Evolutionary conservation across 495 filamentous ascomycete genomes (phyloP).

Genomic region (Margaritispora aquatica): DNA sequence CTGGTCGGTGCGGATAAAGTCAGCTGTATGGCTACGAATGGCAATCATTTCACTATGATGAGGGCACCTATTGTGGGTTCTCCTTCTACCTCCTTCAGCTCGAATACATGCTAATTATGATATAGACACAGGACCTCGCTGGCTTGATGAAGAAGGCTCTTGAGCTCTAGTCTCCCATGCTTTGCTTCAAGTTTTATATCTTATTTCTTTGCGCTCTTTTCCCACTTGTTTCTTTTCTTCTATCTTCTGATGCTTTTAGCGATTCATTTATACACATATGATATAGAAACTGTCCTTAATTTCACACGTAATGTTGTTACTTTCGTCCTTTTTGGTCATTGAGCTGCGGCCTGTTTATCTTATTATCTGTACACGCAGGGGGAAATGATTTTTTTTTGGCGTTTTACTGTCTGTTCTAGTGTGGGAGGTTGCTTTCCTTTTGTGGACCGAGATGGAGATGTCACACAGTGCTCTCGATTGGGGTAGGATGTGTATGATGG

Average conservation of each 20-base stretch:
- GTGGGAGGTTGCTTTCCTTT: too few relatives aligned
- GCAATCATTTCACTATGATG: conserved; percentile 73
- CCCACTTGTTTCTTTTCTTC: neutral
- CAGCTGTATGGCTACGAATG: conserved; percentile 51
- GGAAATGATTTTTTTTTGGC: too few relatives aligned
- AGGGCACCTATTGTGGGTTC: conserved; percentile 46
- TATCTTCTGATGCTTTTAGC: neutral
- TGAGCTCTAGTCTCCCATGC: neutral
- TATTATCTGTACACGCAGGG: too few relatives aligned
- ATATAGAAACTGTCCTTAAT: neutral
- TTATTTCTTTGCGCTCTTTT: neutral
- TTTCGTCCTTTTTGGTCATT: neutral
- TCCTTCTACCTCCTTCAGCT: neutral
- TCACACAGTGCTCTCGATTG: too few relatives aligned
- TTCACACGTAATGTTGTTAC: too few relatives aligned
- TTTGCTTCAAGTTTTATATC: neutral
- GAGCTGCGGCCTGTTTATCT: neutral
- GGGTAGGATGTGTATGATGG: too few relatives aligned
- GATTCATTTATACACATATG: neutral
- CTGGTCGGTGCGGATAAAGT: conserved; percentile 63
- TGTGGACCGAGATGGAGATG: too few relatives aligned
- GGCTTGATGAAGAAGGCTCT: conserved; percentile 4
- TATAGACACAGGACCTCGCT: conserved; percentile 5
- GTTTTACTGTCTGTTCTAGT: too few relatives aligned
- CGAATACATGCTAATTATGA: neutral